Percentiles rank a stretch among this genome's conserved stretches.
Conservation (phyloP, 768 basidiomycete genomes). For the Tricholomella constricta region DNA sequence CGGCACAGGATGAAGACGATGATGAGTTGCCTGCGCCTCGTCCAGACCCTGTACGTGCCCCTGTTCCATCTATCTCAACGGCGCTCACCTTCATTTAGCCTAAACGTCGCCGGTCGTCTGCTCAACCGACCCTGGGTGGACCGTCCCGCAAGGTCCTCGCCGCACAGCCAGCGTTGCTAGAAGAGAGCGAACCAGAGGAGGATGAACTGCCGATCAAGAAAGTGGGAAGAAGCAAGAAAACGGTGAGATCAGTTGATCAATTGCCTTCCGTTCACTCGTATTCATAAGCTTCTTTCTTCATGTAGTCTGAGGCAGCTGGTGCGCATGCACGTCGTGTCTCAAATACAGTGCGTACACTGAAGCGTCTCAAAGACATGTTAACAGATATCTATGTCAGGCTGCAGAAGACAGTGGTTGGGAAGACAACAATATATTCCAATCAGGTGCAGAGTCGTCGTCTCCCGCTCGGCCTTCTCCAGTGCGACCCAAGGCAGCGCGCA, state of each 20-base stretch:
- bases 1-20: constrained; percentile 48
- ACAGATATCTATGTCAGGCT: constrained; percentile 9
- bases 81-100: constrained; percentile 42
- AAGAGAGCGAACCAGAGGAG: constrained; percentile 81
- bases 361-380: background rate
- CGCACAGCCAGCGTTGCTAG: constrained; percentile 48
- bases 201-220: constrained; percentile 62
- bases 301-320: constrained; percentile 50
- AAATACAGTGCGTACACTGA: constrained; percentile 35
- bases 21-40: constrained; percentile 39
- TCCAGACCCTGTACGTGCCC: constrained; percentile 58
- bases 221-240: constrained; percentile 60
- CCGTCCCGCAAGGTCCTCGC: constrained; percentile 38
- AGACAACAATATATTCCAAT: constrained; percentile 89
- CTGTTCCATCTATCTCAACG: background rate
- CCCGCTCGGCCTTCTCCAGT: constrained; percentile 65
- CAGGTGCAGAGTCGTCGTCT: constrained; percentile 86
- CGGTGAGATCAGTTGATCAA: constrained; percentile 35
- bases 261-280: constrained; percentile 1
- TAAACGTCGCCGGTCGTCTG: constrained; percentile 81
- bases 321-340: constrained; percentile 59
- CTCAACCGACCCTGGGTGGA: constrained; percentile 67
- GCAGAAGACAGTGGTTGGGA: constrained; percentile 85
- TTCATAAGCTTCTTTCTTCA: constrained; percentile 2
- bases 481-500: constrained; percentile 42